Percentiles rank a stretch among this genome's conserved stretches.
Evolutionary conservation across 768 basidiomycete species (phyloP).

Genomic region (Amanita pseudoporphyria): DNA sequence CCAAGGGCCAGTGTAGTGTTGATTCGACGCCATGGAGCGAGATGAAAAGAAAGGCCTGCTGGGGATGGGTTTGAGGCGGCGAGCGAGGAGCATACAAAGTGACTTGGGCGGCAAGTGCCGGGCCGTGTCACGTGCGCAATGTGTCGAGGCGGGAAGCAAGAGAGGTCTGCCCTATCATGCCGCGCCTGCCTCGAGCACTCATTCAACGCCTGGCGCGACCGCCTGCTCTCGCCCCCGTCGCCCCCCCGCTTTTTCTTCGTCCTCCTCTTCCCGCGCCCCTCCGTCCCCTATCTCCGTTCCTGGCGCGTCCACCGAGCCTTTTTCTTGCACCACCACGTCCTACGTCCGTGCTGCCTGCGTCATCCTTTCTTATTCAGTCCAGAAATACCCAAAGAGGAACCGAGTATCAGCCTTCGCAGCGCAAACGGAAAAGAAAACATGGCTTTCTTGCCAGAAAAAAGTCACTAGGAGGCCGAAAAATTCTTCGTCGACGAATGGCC

Average conservation of each 20-base stretch:
- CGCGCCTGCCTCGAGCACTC: slow-evolving; percentile 32
- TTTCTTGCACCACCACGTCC: slow-evolving; percentile 16
- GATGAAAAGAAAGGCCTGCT: too few relatives aligned
- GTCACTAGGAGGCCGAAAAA: slow-evolving; percentile 58
- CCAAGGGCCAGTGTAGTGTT: slow-evolving; percentile 46
- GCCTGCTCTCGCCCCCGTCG: slow-evolving; percentile 19
- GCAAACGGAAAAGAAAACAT: slow-evolving; percentile 86
- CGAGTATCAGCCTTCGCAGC: slow-evolving; percentile 97
- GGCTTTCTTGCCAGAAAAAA: slow-evolving; percentile 80
- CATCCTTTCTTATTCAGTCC: slow-evolving; percentile 28
- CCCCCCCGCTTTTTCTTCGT: slow-evolving; percentile 7
- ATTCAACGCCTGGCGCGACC: slow-evolving; percentile 26
- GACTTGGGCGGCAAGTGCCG: not conserved
- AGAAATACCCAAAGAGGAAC: slow-evolving; percentile 66
- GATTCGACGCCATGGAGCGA: slow-evolving; percentile 24
- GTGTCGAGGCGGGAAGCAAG: not conserved
- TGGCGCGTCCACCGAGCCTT: slow-evolving; percentile 11
- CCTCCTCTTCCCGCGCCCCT: not conserved
- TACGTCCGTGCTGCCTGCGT: slow-evolving; percentile 15
- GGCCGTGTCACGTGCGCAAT: not conserved
- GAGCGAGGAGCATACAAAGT: not conserved
- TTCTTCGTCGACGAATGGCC: slow-evolving; percentile 56
- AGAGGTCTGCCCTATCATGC: slow-evolving; percentile 21
- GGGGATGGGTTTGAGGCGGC: slow-evolving; percentile 11
- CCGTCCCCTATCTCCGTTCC: slow-evolving; percentile 7